Conservation (phyloP, 306 rosid genomes). For the Fragaria iinumae region DNA sequence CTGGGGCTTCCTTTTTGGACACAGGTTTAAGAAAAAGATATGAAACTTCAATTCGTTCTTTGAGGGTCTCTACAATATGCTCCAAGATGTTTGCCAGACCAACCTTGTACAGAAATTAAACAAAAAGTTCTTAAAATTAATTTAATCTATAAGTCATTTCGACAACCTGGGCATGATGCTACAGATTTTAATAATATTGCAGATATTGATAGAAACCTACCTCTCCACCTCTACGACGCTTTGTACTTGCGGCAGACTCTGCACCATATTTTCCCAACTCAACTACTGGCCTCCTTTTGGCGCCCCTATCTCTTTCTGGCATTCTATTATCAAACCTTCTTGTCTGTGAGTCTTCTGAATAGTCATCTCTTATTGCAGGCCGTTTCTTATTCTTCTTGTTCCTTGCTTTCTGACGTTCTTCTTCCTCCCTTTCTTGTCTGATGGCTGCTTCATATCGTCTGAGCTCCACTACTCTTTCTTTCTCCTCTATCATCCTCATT, state of each 20-base stretch:
- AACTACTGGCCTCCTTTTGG: slow-evolving; percentile 59
- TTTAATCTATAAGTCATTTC: neutral
- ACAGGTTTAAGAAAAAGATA: slow-evolving; percentile 83
- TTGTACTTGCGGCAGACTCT: slow-evolving; percentile 54
- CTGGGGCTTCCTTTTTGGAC: slow-evolving; percentile 90
- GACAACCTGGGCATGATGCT: neutral
- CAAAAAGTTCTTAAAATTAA: neutral
- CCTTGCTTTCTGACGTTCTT: slow-evolving; percentile 78
- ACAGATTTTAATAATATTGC: neutral
- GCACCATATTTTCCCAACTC: slow-evolving; percentile 63
- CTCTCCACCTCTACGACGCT: slow-evolving; percentile 96
- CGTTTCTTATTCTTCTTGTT: slow-evolving; percentile 65
- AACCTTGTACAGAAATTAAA: slow-evolving; percentile 36
- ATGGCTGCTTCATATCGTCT: slow-evolving; percentile 69
- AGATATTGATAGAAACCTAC: slow-evolving; percentile 32
- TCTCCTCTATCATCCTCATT: slow-evolving; percentile 63
- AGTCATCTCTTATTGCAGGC: slow-evolving; percentile 56
- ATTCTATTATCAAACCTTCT: slow-evolving; percentile 69
- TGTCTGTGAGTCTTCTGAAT: slow-evolving; percentile 62
- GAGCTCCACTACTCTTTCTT: slow-evolving; percentile 60
- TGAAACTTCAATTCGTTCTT: slow-evolving; percentile 61
- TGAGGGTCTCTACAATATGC: slow-evolving; percentile 68
- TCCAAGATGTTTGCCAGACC: slow-evolving; percentile 97
- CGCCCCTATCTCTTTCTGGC: slow-evolving; percentile 62
- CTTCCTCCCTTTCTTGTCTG: slow-evolving; percentile 89